Evolutionary conservation across 352 stramenopile genomes (phyloP).

Genomic region (Thalassiosira ordinaria): DNA sequence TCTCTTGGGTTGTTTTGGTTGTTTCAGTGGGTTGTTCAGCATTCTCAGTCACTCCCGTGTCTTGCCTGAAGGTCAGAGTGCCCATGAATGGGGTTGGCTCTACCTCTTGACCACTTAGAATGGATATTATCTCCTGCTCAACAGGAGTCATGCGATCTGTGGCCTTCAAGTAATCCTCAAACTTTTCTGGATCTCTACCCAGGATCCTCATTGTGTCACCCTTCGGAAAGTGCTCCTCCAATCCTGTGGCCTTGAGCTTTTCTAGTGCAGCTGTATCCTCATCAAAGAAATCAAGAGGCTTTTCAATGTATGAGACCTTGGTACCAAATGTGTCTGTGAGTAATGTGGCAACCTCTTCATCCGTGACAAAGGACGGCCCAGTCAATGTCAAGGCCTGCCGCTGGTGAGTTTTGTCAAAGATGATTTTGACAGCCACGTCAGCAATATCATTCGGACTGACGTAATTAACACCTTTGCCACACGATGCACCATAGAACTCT

Average conservation of each 20-base stretch:
- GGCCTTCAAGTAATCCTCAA: conserved; percentile 56
- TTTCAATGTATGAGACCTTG: conserved; percentile 55
- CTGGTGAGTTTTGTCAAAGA: conserved; percentile 58
- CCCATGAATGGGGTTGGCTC: too few species aligned
- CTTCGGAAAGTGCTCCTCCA: conserved; percentile 52
- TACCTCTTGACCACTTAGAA: conserved; percentile 1
- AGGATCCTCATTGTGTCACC: conserved; percentile 59
- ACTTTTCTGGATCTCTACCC: conserved; percentile 60
- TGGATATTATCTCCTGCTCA: conserved; percentile 20
- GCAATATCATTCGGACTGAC: conserved; percentile 74
- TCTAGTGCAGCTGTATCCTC: conserved; percentile 56
- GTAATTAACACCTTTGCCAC: conserved; percentile 72
- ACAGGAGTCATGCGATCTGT: conserved; percentile 28
- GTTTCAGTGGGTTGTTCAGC: neutral
- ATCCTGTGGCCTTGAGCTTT: conserved; percentile 66
- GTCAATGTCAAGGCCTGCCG: conserved; percentile 60
- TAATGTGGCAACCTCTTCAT: conserved; percentile 51
- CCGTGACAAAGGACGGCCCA: conserved; percentile 48
- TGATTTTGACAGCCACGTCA: conserved; percentile 47
- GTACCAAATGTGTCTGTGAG: conserved; percentile 55
- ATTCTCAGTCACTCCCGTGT: neutral
- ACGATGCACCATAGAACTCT: conserved; percentile 63
- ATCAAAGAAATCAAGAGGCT: conserved; percentile 53
- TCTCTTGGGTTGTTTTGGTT: neutral
- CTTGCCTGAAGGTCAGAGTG: too few species aligned